Evolutionary conservation across 2,329 filamentous ascomycete genomes (phyloP).

Genomic region (Acephala macrosclerotiorum): DNA sequence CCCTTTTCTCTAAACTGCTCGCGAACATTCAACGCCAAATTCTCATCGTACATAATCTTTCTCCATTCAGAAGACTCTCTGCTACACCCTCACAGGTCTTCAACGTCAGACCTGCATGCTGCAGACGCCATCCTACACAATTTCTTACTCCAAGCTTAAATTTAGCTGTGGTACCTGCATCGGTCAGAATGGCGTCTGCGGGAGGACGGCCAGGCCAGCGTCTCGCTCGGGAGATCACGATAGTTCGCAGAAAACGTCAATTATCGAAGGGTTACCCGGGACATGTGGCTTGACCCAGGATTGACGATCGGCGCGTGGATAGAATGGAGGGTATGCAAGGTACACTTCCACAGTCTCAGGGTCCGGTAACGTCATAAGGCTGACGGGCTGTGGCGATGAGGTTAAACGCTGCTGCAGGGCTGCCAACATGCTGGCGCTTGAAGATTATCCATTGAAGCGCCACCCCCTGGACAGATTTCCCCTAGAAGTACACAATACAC

Average conservation of each 20-base stretch:
- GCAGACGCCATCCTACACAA: not conserved
- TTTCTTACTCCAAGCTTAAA: constrained; percentile 23
- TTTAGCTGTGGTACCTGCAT: constrained; percentile 33
- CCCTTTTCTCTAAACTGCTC: constrained; percentile 32
- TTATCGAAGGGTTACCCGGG: constrained; percentile 25
- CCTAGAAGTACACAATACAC: not conserved
- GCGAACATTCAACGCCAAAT: constrained; percentile 20
- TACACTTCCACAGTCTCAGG: constrained; percentile 11
- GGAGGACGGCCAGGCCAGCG: constrained; percentile 30
- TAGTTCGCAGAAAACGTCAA: constrained; percentile 14
- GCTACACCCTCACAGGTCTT: constrained; percentile 29
- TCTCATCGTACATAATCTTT: constrained; percentile 17
- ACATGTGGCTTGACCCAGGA: constrained; percentile 15
- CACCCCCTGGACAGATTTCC: constrained; percentile 6
- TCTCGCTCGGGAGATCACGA: constrained; percentile 32
- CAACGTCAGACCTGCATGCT: constrained; percentile 27
- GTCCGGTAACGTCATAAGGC: constrained; percentile 32
- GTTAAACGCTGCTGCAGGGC: constrained; percentile 38
- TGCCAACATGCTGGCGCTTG: constrained; percentile 33
- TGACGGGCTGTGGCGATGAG: constrained; percentile 25
- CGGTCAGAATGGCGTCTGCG: constrained; percentile 28
- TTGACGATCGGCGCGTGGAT: constrained; percentile 25
- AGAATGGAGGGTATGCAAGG: constrained; percentile 17
- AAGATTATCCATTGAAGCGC: constrained; percentile 37
- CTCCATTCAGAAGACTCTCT: constrained; percentile 30